Base-by-base conservation (phyloP, 805 yeast species). In the Isabelozyma gotoi region DNA sequence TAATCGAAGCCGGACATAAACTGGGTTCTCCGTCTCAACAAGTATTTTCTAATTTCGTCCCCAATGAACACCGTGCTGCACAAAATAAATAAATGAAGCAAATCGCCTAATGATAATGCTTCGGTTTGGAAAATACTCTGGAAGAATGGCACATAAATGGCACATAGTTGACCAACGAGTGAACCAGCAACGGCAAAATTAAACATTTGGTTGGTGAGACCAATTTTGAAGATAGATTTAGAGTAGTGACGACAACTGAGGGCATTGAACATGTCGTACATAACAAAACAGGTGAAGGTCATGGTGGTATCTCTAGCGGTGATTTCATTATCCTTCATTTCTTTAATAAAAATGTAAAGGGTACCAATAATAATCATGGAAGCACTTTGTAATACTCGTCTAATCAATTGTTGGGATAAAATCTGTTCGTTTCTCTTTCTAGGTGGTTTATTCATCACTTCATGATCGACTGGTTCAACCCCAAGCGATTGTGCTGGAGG, bases 401-500 rank as follows among this genome's bases (percentile, higher is more conserved):
- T 80, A 45, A 91, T 68, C 19, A 92, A 84, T 7, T 73, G 71
- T 11, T 62, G 59, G 2, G 97, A 89, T 52, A 94, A 70, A 44
- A 94, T 94, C 57, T 84, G 84, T 49, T 92, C 98, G 44, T 80
- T 74, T 61, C 97, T 82, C 41, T 82, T 77, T 67, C 99, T 82
- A 42, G 99, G 99, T n/a, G 98, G 97, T 60, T 85, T 87, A 49
- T 78, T 81, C 97, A 92, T 91, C 32, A 92, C 96, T 62, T 86
- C 96, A 48, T 86, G 90, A 59, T 92, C 98, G 11, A 92, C 98
- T 1, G 97, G 96, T 67, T 92, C 99, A 24, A 94, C 98, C 46
- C 99, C 99, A 36, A 92, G 73, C 0, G 96, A 87, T 69, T 92
- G 99, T 1, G 98, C 98, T 3, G 99, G 99, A 8, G 99, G 99